Conservation (phyloP, 164 flowering plant genomes). For the Chloranthus sessilifolius region DNA sequence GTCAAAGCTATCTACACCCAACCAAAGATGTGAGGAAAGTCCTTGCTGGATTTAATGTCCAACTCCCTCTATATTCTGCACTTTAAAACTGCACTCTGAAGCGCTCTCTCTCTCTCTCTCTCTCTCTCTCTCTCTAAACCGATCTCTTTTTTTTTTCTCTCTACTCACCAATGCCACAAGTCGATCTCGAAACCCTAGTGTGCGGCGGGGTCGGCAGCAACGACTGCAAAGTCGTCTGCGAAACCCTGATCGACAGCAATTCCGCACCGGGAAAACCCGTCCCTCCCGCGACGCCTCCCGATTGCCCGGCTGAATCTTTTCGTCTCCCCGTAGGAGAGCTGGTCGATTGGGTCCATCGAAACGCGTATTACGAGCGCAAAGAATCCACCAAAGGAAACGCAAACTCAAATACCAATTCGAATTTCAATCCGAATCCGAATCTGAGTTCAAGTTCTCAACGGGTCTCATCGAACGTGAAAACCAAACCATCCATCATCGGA, state of each 20-base stretch:
- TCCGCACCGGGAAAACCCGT: background rate
- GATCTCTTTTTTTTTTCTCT: too few species aligned
- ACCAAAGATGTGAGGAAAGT: too few species aligned
- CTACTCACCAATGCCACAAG: constrained; percentile 40
- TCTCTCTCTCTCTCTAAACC: background rate
- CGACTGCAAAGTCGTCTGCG: constrained; percentile 57
- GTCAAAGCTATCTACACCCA: too few species aligned
- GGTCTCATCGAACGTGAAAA: constrained; percentile 30
- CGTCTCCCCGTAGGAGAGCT: constrained; percentile 69
- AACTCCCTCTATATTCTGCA: too few species aligned
- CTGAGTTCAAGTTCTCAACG: constrained; percentile 44
- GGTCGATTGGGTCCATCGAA: constrained; percentile 68
- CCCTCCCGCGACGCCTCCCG: constrained; percentile 16
- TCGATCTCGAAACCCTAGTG: constrained; percentile 52
- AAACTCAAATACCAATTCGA: constrained; percentile 18
- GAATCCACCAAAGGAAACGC: background rate
- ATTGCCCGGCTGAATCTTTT: constrained; percentile 74
- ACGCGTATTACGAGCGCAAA: constrained; percentile 49
- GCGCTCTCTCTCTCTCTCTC: constrained; percentile 1
- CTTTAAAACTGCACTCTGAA: too few species aligned
- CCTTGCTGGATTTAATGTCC: background rate
- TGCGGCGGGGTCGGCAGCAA: constrained; percentile 31
- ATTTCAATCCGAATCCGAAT: constrained; percentile 14
- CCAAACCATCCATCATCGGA: constrained; percentile 54
- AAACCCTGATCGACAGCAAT: constrained; percentile 29